Evolutionary conservation across 805 yeast genomes (phyloP).

Genomic region (Yueomyces sinensis): DNA sequence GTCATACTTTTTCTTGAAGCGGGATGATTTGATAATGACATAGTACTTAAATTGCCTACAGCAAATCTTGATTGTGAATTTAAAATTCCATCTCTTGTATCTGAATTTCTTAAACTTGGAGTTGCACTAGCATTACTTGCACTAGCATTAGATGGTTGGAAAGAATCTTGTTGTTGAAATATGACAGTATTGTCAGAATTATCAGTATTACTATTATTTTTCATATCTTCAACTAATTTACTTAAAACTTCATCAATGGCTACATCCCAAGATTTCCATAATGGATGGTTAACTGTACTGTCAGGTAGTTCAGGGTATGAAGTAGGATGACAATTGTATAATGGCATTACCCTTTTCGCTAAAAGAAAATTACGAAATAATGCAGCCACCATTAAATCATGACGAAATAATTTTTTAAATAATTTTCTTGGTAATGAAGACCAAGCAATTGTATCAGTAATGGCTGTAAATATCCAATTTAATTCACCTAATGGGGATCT

Average conservation of each 20-base stretch:
- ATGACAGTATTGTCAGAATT: conserved; percentile 15
- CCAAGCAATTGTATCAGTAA: conserved; percentile 98
- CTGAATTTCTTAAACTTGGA: conserved; percentile 4
- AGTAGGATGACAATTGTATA: conserved; percentile 84
- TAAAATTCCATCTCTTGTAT: conserved; percentile 11
- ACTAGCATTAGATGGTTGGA: conserved; percentile 5
- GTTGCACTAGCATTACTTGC: neutral
- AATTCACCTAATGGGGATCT: conserved; percentile 92
- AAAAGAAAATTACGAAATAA: conserved; percentile 81
- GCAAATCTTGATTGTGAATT: conserved; percentile 20
- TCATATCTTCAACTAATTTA: conserved; percentile 39
- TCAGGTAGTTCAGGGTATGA: conserved; percentile 91
- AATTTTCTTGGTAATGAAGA: conserved; percentile 76
- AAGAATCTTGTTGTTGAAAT: conserved; percentile 14
- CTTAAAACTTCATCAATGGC: conserved; percentile 90
- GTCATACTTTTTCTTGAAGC: conserved; percentile 7
- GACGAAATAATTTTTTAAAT: conserved; percentile 83
- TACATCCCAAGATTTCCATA: conserved; percentile 98
- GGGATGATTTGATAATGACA: conserved; percentile 23
- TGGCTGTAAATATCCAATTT: conserved; percentile 96
- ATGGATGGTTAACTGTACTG: conserved; percentile 61
- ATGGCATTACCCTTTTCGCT: conserved; percentile 90
- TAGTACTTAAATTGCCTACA: conserved; percentile 23
- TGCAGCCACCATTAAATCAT: conserved; percentile 94
- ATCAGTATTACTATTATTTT: conserved; percentile 22